Conservation (phyloP, 345 rosid species). For the Boechera divaricarpa region DNA sequence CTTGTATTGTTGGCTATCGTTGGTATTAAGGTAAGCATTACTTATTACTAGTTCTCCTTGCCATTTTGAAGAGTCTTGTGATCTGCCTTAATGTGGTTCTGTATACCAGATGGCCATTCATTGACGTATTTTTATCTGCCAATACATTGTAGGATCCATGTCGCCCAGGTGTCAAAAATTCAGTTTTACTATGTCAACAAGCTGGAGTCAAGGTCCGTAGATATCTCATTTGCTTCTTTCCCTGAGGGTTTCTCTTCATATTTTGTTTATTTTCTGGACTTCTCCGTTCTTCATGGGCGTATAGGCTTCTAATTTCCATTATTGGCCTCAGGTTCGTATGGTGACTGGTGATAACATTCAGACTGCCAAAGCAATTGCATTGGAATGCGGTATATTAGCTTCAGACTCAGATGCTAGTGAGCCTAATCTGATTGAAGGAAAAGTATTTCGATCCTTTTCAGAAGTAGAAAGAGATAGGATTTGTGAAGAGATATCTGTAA, state of each 20-base stretch:
- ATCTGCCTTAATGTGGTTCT: conserved; percentile 10
- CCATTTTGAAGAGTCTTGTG: conserved; percentile 7
- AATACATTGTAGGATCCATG: conserved; percentile 86
- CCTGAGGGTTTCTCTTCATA: background rate
- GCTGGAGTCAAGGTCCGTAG: conserved; percentile 88
- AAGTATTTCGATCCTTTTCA: conserved; percentile 68
- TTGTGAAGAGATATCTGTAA: conserved; percentile 85
- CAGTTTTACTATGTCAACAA: conserved; percentile 74
- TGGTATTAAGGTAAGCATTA: conserved; percentile 77
- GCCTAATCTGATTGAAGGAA: conserved; percentile 86
- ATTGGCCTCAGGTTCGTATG: conserved; percentile 80
- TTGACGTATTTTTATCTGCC: conserved; percentile 16
- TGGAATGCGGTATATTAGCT: conserved; percentile 88
- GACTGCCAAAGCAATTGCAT: conserved; percentile 95
- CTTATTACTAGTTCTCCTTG: background rate
- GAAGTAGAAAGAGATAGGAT: conserved; percentile 71
- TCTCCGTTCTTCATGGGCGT: conserved; percentile 13
- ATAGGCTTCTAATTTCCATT: conserved; percentile 13
- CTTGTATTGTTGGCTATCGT: conserved; percentile 88
- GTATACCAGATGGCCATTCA: conserved; percentile 1
- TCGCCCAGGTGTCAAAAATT: conserved; percentile 79
- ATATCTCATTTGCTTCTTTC: conserved; percentile 28
- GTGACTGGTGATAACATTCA: conserved; percentile 96
- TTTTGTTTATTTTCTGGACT: conserved; percentile 19
- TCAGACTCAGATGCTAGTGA: conserved; percentile 65